These are phyloP conservation scores for Conoideocrella luteorostrata DNA, from an alignment of 2,329 filamentous ascomycete species.

Conservation along the genomic window DNA sequence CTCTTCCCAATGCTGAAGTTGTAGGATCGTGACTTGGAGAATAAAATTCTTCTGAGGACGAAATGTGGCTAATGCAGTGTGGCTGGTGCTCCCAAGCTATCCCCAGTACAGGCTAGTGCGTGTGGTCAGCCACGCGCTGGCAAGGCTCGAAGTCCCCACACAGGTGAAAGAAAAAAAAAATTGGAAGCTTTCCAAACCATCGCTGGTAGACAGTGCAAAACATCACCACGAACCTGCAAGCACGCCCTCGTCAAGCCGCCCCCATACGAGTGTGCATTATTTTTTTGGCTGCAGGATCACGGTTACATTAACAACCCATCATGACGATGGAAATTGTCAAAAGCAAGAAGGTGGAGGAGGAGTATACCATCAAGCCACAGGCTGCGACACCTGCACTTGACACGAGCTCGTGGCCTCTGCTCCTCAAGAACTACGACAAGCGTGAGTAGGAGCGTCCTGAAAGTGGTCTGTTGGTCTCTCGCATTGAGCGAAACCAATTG, in stretches of 20 bases:
- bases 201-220: slow-evolving; percentile 10
- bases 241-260: slow-evolving; percentile 13
- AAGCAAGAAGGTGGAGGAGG: slow-evolving; percentile 47
- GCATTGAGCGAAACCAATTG: background rate
- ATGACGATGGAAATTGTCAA: slow-evolving; percentile 44
- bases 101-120: slow-evolving; percentile 8
- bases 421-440: slow-evolving; percentile 94
- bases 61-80: slow-evolving; percentile 8
- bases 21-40: no score
- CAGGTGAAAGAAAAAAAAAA: slow-evolving; percentile 13
- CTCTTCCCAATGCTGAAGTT: no score
- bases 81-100: no score
- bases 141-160: slow-evolving; percentile 15
- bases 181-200: slow-evolving; percentile 12
- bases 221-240: slow-evolving; percentile 13
- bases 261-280: slow-evolving; percentile 15
- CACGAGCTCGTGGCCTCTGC: slow-evolving; percentile 85
- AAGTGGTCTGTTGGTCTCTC: slow-evolving; percentile 1
- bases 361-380: slow-evolving; percentile 90
- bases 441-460: slow-evolving; percentile 47
- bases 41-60: no score
- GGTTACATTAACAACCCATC: slow-evolving; percentile 13
- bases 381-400: slow-evolving; percentile 70
- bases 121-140: slow-evolving; percentile 10
- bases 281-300: slow-evolving; percentile 9